These are phyloP conservation scores for Sesbania bispinosa DNA, from an alignment of 306 rosid genomes.

Conservation along the genomic window DNA sequence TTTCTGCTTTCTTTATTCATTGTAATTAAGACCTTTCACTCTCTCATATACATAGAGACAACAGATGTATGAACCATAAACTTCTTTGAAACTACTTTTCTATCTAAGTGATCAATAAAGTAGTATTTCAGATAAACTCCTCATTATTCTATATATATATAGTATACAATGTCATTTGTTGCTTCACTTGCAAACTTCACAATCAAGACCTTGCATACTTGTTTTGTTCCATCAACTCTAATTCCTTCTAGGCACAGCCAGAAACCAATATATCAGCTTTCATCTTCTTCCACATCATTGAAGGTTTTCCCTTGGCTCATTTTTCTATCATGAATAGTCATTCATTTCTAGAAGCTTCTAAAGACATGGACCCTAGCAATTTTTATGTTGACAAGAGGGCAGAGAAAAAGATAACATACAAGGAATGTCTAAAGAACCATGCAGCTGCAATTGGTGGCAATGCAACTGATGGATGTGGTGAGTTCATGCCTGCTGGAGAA, in stretches of 20 bases:
- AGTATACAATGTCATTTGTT: constrained; percentile 19
- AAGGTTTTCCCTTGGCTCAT: constrained; percentile 3
- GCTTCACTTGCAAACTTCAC: constrained; percentile 57
- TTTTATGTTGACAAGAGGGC: background rate
- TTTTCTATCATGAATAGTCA: background rate
- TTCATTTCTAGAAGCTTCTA: background rate
- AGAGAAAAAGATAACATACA: constrained; percentile 30
- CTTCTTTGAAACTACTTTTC: background rate
- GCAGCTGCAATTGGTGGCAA: constrained; percentile 57
- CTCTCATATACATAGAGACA: background rate
- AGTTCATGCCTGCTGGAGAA: constrained; percentile 51
- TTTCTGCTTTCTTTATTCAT: constrained; percentile 5
- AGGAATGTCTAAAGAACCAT: constrained; percentile 56
- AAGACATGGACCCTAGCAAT: constrained; percentile 27
- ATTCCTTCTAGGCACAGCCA: too few species aligned
- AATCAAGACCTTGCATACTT: constrained; percentile 15
- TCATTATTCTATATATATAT: constrained; percentile 18
- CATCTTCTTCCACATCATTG: background rate
- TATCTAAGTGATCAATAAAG: constrained; percentile 9
- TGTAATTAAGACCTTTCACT: background rate
- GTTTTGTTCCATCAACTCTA: constrained; percentile 13
- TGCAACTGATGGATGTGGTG: constrained; percentile 62
- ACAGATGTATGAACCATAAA: background rate
- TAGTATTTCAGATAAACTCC: background rate
- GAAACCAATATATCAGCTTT: background rate